Percentiles rank a stretch among this genome's conserved stretches.
Conservation (phyloP, 768 basidiomycete species). For the Multifurca ochricompacta region DNA sequence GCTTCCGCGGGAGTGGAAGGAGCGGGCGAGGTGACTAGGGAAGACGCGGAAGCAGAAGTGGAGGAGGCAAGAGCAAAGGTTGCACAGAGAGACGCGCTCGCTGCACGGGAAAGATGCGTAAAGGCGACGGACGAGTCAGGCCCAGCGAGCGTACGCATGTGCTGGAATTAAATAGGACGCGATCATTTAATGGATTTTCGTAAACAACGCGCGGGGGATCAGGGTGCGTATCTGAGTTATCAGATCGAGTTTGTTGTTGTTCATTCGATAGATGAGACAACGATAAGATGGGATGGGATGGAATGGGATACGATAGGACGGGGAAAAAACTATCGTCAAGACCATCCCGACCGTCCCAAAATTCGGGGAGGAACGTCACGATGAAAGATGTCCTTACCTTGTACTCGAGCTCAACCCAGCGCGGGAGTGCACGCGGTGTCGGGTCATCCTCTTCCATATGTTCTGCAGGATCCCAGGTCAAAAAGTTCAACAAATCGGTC, state of each 20-base stretch:
- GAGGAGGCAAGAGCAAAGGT: conserved; percentile 26
- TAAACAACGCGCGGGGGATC: not conserved
- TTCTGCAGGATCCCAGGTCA: conserved; percentile 37
- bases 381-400: conserved; percentile 41
- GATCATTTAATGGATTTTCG: no score
- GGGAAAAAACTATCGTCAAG: no score
- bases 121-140: conserved; percentile 61
- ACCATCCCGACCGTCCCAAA: no score
- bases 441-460: conserved; percentile 95
- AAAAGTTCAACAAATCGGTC: not conserved
- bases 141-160: conserved; percentile 79
- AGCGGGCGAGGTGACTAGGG: no score
- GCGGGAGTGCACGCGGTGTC: conserved; percentile 59
- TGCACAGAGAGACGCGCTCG: conserved; percentile 44
- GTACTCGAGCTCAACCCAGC: conserved; percentile 94
- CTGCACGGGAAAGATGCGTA: conserved; percentile 76
- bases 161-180: no score
- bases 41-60: conserved; percentile 15
- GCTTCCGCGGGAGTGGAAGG: not conserved
- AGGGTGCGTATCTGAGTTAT: no score
- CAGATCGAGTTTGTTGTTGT: no score
- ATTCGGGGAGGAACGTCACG: no score
- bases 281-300: no score
- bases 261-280: no score
- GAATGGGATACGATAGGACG: no score